These are phyloP conservation scores for Xerocomus amazonicus DNA, from an alignment of 1,284 basidiomycete species.

Conservation along the genomic window DNA sequence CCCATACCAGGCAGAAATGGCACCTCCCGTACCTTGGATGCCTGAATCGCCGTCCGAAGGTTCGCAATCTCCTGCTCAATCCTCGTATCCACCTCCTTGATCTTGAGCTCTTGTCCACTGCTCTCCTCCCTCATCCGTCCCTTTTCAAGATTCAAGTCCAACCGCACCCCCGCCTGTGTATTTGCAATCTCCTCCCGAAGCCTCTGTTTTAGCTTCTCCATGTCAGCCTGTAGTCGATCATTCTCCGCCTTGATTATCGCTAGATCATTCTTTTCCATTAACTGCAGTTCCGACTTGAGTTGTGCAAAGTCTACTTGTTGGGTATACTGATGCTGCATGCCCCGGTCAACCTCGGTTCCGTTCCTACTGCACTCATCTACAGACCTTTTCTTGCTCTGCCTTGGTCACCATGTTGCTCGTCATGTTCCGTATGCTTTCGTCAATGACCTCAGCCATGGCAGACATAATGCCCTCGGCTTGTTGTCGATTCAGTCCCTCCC, in stretches of 20 bases:
- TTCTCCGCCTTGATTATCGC: conserved; percentile 95
- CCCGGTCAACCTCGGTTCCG: conserved; percentile 10
- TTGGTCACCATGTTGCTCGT: conserved; percentile 92
- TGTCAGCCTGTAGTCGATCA: conserved; percentile 86
- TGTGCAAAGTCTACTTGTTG: conserved; percentile 98
- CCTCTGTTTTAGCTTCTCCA: conserved; percentile 95
- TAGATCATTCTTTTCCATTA: conserved; percentile 97
- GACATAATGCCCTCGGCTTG: conserved; percentile 96
- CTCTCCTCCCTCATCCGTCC: conserved; percentile 94
- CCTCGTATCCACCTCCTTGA: conserved; percentile 96
- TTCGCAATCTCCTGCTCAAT: conserved; percentile 97
- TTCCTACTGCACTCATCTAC: conserved; percentile 13
- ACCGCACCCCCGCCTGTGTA: conserved; percentile 90
- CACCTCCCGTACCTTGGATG: conserved; percentile 89
- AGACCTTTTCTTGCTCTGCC: conserved; percentile 90
- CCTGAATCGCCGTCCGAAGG: conserved; percentile 86
- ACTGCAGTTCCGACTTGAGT: conserved; percentile 93
- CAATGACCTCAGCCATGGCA: conserved; percentile 91
- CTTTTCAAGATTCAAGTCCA: conserved; percentile 97
- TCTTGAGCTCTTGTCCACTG: conserved; percentile 91
- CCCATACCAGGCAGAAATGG: conserved; percentile 22
- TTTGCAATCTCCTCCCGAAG: conserved; percentile 88
- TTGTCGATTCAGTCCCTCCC: conserved; percentile 80
- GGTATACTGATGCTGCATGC: conserved; percentile 79
- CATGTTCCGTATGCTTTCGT: conserved; percentile 93